Evolutionary conservation across 495 filamentous ascomycete species (phyloP).

Genomic region (Penicillium flavigenum): DNA sequence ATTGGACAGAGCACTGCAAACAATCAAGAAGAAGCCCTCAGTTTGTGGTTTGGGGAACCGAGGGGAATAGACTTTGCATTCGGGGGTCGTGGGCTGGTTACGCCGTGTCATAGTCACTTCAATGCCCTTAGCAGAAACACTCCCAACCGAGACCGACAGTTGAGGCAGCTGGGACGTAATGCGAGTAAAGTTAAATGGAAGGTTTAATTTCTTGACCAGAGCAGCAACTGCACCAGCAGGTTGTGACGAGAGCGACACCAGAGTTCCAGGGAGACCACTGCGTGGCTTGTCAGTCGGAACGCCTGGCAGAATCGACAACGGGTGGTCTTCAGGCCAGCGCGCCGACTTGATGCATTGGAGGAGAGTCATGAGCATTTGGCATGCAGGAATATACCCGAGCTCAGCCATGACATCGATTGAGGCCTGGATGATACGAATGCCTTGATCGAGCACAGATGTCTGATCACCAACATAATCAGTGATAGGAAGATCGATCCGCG

Average conservation of each 20-base stretch:
- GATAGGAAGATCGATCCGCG: conserved; percentile 86
- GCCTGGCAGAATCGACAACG: conserved; percentile 80
- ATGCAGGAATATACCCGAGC: conserved; percentile 72
- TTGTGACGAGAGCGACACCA: conserved; percentile 31
- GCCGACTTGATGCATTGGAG: conserved; percentile 91
- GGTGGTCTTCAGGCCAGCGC: conserved; percentile 81
- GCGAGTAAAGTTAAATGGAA: conserved; percentile 50
- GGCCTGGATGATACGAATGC: conserved; percentile 90
- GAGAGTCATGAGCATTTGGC: conserved; percentile 74
- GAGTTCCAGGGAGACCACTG: conserved; percentile 23
- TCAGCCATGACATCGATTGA: conserved; percentile 94
- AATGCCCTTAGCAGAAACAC: conserved; percentile 59
- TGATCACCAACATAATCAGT: conserved; percentile 97
- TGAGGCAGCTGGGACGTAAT: conserved; percentile 63
- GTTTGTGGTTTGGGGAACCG: conserved; percentile 92
- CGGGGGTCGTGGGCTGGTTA: conserved; percentile 61
- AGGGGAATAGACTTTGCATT: conserved; percentile 77
- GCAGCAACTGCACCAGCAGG: conserved; percentile 25
- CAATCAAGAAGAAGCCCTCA: conserved; percentile 87
- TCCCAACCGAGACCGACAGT: conserved; percentile 60
- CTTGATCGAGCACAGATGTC: conserved; percentile 85
- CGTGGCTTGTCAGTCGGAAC: conserved; percentile 48
- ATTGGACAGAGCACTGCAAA: conserved; percentile 52
- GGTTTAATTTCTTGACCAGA: conserved; percentile 31
- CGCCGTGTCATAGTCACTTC: conserved; percentile 62